Evolutionary conservation across 108 stramenopile species (phyloP).

Genomic region (Skeletonema menzelii): DNA sequence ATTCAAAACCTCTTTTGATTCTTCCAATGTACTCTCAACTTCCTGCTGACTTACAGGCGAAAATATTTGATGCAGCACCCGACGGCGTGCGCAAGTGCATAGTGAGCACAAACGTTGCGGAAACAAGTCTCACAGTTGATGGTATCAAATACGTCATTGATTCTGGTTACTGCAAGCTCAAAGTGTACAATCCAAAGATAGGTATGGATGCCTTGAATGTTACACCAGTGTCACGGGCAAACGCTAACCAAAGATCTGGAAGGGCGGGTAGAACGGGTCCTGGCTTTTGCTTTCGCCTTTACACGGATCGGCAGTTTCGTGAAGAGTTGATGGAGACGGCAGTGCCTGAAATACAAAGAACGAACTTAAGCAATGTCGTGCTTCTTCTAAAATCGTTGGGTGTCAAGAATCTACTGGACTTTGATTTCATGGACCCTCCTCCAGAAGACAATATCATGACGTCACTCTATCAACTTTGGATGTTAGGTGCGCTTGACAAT

Average conservation of each 20-base stretch:
- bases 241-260: conserved; percentile 97
- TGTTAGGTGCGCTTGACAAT: conserved; percentile 97
- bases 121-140: conserved; percentile 98
- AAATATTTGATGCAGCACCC: conserved; percentile 95
- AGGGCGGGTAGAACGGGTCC: conserved; percentile 97
- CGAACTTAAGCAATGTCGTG: conserved; percentile 98
- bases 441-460: conserved; percentile 97
- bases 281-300: conserved; percentile 96
- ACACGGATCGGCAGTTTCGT: conserved; percentile 94
- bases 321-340: conserved; percentile 94
- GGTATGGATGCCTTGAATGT: conserved; percentile 99
- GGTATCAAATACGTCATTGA: conserved; percentile 94
- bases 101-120: conserved; percentile 99
- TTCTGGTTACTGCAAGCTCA: conserved; percentile 97
- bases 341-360: conserved; percentile 99
- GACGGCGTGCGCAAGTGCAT: conserved; percentile 95
- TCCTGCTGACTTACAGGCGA: conserved; percentile 97
- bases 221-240: conserved; percentile 95
- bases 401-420: conserved; percentile 89
- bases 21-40: conserved; percentile 99
- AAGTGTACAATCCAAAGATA: conserved; percentile 99
- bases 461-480: conserved; percentile 97
- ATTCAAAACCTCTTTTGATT: conserved; percentile 89
- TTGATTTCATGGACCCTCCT: conserved; percentile 99
- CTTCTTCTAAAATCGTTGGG: conserved; percentile 97